Evolutionary conservation across 176 grass and related monocot genomes (phyloP).

Genomic region (Carex pumila): DNA sequence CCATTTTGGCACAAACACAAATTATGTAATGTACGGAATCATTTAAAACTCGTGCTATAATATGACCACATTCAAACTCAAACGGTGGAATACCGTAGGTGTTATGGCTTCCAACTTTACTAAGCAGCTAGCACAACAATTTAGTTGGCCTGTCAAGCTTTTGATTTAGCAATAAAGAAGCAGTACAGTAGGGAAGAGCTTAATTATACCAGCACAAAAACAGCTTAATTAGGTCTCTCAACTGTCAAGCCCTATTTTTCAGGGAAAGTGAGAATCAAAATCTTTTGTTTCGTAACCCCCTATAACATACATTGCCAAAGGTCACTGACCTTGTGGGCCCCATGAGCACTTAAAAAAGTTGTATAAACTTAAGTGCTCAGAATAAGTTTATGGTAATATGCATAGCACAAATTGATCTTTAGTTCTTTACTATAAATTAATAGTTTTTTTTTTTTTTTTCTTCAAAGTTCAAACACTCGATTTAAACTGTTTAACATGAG

Average conservation of each 20-base stretch:
- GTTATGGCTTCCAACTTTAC: not conserved
- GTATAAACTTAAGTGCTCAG: not conserved
- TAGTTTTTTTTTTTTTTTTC: too few relatives aligned
- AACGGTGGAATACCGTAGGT: too few relatives aligned
- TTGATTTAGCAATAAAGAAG: too few relatives aligned
- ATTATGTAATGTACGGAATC: too few relatives aligned
- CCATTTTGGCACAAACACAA: too few relatives aligned
- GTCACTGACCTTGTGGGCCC: not conserved
- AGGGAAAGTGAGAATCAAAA: not conserved
- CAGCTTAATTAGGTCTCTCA: not conserved
- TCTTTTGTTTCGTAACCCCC: not conserved
- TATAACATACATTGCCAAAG: not conserved
- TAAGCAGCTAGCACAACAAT: not conserved
- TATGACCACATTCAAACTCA: too few relatives aligned
- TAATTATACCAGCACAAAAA: not conserved
- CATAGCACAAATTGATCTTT: too few relatives aligned
- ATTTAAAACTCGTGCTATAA: too few relatives aligned
- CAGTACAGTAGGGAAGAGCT: not conserved
- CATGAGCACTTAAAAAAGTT: not conserved
- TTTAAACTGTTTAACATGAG: too few relatives aligned
- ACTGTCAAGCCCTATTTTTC: not conserved
- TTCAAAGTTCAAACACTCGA: too few relatives aligned
- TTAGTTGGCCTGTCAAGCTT: not conserved
- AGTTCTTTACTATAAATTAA: too few relatives aligned
- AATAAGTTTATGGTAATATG: too few relatives aligned